Evolutionary conservation across 371 early-diverging fungal species (phyloP).

Genomic region (Mucor irregularis): DNA sequence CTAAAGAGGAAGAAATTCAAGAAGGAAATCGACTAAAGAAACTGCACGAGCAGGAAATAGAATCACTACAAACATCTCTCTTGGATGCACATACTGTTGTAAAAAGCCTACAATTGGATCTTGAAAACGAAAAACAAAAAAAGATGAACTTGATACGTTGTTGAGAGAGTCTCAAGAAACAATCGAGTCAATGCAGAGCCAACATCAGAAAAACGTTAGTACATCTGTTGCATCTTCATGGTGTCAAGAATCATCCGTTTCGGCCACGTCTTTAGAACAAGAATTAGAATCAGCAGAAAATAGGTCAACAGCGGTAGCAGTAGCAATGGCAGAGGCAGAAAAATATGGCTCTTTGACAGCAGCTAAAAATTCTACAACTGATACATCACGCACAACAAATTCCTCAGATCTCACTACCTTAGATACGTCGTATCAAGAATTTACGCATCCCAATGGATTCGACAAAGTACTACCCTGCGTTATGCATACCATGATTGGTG

Average conservation of each 20-base stretch:
- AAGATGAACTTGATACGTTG: conserved; percentile 42
- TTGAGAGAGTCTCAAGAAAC: conserved; percentile 53
- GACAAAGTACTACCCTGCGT: conserved; percentile 20
- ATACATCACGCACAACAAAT: no score
- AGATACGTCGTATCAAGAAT: no score
- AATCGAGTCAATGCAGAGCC: conserved; percentile 41
- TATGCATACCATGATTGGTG: conserved; percentile 82
- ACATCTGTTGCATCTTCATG: not conserved
- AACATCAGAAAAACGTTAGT: no score
- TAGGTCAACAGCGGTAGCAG: no score
- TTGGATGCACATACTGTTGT: conserved; percentile 17
- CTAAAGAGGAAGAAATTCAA: not conserved
- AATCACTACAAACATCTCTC: conserved; percentile 16
- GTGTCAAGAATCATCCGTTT: not conserved
- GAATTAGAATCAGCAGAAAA: not conserved
- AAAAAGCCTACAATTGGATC: conserved; percentile 19
- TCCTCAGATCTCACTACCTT: not conserved
- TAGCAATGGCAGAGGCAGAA: not conserved
- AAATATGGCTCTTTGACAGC: no score
- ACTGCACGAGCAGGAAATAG: conserved; percentile 10
- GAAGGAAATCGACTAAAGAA: not conserved
- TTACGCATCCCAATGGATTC: not conserved
- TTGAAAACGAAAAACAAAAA: conserved; percentile 35
- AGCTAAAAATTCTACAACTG: no score
- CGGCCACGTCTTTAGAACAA: not conserved